phyloP scores from a whole-genome alignment of 2,329 filamentous ascomycete genomes.

The Colletotrichum euphorbiae region DNA sequence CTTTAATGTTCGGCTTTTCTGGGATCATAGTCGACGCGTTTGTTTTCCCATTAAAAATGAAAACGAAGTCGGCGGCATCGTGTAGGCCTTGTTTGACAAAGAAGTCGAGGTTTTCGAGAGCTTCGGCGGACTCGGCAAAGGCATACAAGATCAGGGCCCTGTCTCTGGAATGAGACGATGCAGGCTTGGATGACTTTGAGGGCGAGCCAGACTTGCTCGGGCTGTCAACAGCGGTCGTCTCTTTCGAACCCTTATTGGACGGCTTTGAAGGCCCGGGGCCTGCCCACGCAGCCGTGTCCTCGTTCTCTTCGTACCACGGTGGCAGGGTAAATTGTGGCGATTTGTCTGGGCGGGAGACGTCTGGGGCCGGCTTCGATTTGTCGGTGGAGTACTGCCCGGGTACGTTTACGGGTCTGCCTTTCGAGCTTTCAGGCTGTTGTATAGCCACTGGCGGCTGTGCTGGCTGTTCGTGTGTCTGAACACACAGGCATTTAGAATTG shows the following conservation, averaged over 20 bases:
- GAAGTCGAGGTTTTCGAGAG: conserved; percentile 50
- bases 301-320: conserved; percentile 22
- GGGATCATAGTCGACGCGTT: conserved; percentile 45
- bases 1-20: conserved; percentile 46
- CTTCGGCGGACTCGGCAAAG: conserved; percentile 49
- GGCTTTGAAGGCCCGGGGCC: neutral
- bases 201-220: neutral
- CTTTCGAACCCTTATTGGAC: neutral
- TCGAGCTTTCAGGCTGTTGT: neutral
- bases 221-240: neutral
- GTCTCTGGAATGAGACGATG: conserved; percentile 16
- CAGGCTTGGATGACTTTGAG: neutral
- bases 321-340: conserved; percentile 10
- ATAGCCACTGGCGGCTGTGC: neutral
- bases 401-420: neutral
- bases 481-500: neutral
- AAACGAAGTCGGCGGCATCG: conserved; percentile 52
- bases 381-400: neutral
- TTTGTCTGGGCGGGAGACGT: conserved; percentile 3
- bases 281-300: neutral
- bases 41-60: conserved; percentile 52
- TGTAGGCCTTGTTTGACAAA: conserved; percentile 53
- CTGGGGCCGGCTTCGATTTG: conserved; percentile 1
- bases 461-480: conserved; percentile 11
- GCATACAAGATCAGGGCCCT: conserved; percentile 50